phyloP scores from a whole-genome alignment of 2,329 filamentous ascomycete genomes.

The Blastomyces gilchristii region DNA sequence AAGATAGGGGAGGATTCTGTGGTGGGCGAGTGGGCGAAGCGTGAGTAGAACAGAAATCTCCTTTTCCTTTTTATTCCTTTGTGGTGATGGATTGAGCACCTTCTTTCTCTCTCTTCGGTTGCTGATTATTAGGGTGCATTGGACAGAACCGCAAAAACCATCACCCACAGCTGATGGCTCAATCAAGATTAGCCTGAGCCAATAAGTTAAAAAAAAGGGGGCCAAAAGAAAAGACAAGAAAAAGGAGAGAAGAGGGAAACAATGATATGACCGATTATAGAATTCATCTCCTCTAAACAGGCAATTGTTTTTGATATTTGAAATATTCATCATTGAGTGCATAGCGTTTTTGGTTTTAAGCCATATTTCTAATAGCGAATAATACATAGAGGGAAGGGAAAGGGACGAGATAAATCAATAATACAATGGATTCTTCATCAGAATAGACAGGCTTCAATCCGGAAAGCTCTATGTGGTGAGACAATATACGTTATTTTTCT shows the following conservation, averaged over 20 bases:
- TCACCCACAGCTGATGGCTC: not conserved
- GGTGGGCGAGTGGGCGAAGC: not conserved
- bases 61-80: no score
- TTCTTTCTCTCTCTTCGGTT: not conserved
- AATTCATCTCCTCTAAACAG: not conserved
- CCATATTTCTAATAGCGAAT: not conserved
- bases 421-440: not conserved
- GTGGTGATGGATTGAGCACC: not conserved
- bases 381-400: not conserved
- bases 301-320: not conserved
- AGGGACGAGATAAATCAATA: not conserved
- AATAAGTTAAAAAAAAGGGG: not conserved
- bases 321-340: not conserved
- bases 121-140: not conserved
- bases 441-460: not conserved
- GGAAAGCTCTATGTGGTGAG: not conserved
- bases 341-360: conserved; percentile 1
- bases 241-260: not conserved
- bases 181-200: conserved; percentile 1
- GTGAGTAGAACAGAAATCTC: not conserved
- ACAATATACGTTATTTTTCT: not conserved
- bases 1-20: conserved; percentile 2
- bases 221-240: not conserved
- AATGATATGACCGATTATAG: not conserved
- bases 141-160: not conserved